These are phyloP conservation scores for Trichoderma gracile DNA, from an alignment of 2,329 filamentous ascomycete genomes.

Conservation along the genomic window DNA sequence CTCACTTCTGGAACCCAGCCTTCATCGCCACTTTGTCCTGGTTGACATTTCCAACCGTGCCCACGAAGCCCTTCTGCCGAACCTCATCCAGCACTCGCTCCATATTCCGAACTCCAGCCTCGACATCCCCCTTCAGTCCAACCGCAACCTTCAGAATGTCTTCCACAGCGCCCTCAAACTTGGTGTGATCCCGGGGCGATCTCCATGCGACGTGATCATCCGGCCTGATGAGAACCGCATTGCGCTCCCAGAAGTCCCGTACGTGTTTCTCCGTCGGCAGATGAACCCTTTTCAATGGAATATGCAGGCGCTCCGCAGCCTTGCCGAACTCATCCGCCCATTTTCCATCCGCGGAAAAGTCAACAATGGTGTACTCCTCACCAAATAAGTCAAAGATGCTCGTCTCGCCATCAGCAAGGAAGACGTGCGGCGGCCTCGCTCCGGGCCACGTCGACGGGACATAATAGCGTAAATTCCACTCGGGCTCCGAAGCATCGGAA, in stretches of 20 bases:
- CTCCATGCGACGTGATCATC: constrained; percentile 11
- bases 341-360: constrained; percentile 6
- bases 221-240: neutral
- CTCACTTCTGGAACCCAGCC: neutral
- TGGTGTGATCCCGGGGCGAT: neutral
- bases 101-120: neutral
- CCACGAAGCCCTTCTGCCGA: neutral
- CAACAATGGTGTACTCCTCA: constrained; percentile 5
- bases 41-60: constrained; percentile 5
- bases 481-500: neutral
- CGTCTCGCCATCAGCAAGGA: constrained; percentile 8
- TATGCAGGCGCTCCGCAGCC: neutral
- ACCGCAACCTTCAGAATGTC: neutral
- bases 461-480: constrained; percentile 6
- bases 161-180: neutral
- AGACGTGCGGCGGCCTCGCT: constrained; percentile 5
- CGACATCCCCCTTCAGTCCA: neutral
- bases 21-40: constrained; percentile 10
- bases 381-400: constrained; percentile 20
- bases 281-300: neutral
- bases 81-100: neutral
- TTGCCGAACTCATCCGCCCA: neutral
- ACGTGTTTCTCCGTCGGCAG: neutral
- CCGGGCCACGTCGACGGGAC: constrained; percentile 18
- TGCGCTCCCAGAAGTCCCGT: neutral